Conservation (phyloP, 441 rosid genomes). For the Pelargonium fulgidum region DNA sequence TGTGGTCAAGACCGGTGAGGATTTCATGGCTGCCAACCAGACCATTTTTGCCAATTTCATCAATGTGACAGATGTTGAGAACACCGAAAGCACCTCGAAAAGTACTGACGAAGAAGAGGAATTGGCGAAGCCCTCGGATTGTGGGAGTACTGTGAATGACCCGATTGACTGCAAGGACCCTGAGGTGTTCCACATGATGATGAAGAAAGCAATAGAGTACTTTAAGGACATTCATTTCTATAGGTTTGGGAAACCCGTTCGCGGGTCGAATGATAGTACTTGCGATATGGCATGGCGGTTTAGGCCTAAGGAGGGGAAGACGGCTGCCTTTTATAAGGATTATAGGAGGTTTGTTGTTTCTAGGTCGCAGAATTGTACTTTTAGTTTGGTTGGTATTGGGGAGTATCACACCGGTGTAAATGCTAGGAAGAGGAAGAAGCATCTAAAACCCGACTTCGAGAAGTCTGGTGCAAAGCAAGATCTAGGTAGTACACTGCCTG, state of each 20-base stretch:
- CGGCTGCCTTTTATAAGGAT: constrained; percentile 87
- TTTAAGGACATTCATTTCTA: constrained; percentile 69
- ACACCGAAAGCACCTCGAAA: constrained; percentile 1
- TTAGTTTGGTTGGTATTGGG: constrained; percentile 45
- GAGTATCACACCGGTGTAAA: constrained; percentile 88
- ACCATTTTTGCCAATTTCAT: constrained; percentile 51
- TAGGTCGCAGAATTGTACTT: constrained; percentile 54
- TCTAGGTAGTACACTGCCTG: constrained; percentile 22
- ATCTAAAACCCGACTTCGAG: constrained; percentile 24
- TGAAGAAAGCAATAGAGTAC: constrained; percentile 52
- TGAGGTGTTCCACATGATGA: constrained; percentile 78
- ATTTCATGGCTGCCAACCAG: constrained; percentile 69
- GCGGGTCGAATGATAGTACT: constrained; percentile 58
- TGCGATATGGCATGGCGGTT: constrained; percentile 93
- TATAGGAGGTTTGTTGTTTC: constrained; percentile 69
- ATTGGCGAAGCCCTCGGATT: constrained; percentile 21
- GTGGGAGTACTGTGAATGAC: constrained; percentile 72
- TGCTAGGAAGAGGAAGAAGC: constrained; percentile 50
- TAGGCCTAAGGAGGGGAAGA: constrained; percentile 83
- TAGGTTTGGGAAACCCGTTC: constrained; percentile 69
- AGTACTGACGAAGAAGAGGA: not conserved
- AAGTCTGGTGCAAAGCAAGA: constrained; percentile 30
- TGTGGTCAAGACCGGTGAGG: constrained; percentile 78
- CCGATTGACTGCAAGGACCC: constrained; percentile 84
- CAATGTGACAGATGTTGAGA: constrained; percentile 58